Conservation (phyloP, 768 basidiomycete species). For the Trametes villosa region DNA sequence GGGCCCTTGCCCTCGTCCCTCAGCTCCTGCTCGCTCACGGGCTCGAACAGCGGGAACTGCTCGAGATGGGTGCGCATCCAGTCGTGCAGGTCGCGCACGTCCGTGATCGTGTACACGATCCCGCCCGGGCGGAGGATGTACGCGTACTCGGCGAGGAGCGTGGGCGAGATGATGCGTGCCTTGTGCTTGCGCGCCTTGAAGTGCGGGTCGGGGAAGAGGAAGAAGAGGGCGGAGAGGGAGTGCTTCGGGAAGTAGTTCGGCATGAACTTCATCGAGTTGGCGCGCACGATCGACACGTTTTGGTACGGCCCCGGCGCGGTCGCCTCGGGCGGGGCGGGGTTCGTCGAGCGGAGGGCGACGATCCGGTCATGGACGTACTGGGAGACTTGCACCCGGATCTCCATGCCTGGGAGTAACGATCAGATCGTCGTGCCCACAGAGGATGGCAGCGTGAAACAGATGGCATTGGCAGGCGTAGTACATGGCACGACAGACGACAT, state of each 20-base stretch:
- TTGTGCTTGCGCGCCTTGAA: constrained; percentile 99
- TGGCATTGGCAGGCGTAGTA: constrained; percentile 2
- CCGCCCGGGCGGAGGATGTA: constrained; percentile 93
- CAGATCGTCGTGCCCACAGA: too few species aligned
- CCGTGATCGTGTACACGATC: constrained; percentile 96
- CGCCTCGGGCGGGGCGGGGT: constrained; percentile 25
- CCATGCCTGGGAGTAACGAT: constrained; percentile 69
- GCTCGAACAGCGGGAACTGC: constrained; percentile 85
- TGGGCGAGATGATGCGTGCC: constrained; percentile 96
- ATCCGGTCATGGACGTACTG: constrained; percentile 97
- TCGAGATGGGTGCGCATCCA: constrained; percentile 96
- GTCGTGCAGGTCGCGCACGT: constrained; percentile 89
- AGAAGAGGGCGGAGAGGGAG: constrained; percentile 92
- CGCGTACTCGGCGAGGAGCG: constrained; percentile 97
- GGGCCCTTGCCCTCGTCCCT: constrained; percentile 75
- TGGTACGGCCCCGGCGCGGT: constrained; percentile 58
- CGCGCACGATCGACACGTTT: constrained; percentile 92
- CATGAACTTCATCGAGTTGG: constrained; percentile 98
- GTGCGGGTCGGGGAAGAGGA: constrained; percentile 98
- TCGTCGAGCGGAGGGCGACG: constrained; percentile 79
- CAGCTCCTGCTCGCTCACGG: constrained; percentile 74
- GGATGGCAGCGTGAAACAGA: constrained; percentile 1
- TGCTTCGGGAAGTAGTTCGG: constrained; percentile 94
- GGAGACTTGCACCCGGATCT: constrained; percentile 95
- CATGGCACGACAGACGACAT: background rate